These are phyloP conservation scores for Amanita polypyramis DNA, from an alignment of 768 basidiomycete genomes.

Conservation along the genomic window DNA sequence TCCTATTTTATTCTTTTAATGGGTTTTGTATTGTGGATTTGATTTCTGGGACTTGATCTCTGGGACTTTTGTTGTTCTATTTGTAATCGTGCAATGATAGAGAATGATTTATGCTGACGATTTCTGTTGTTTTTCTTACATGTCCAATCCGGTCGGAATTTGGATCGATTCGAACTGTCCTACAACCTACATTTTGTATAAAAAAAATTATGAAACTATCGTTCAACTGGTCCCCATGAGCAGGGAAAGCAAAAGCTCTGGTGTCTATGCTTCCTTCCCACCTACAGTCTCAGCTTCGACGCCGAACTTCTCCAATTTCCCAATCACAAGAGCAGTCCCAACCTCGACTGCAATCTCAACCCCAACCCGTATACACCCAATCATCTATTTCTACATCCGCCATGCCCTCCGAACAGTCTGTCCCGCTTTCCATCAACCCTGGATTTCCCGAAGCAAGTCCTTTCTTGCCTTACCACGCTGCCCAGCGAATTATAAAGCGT, in stretches of 20 bases:
- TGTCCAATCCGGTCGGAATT: not conserved
- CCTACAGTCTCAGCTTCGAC: not conserved
- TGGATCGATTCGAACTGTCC: not conserved
- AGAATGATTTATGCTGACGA: not conserved
- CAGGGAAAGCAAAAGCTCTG: not conserved
- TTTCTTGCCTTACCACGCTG: conserved; percentile 49
- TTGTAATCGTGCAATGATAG: not conserved
- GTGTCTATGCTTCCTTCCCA: not conserved
- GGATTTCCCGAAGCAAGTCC: conserved; percentile 19
- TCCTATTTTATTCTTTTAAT: conserved; percentile 3
- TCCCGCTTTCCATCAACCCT: not conserved
- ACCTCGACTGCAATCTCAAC: conserved; percentile 1
- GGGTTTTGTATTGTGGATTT: not conserved
- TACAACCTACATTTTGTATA: not conserved
- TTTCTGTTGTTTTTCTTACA: not conserved
- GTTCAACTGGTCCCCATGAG: not conserved
- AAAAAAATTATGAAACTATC: not conserved
- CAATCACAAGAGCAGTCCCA: not conserved
- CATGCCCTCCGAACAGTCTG: not conserved
- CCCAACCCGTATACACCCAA: not conserved
- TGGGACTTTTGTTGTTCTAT: not conserved
- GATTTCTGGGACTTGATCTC: not conserved
- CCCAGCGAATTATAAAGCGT: conserved; percentile 29
- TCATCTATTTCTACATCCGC: not conserved
- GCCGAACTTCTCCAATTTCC: not conserved